These are phyloP conservation scores for Pezicula carpinea DNA, from an alignment of 2,329 filamentous ascomycete genomes.

Conservation along the genomic window DNA sequence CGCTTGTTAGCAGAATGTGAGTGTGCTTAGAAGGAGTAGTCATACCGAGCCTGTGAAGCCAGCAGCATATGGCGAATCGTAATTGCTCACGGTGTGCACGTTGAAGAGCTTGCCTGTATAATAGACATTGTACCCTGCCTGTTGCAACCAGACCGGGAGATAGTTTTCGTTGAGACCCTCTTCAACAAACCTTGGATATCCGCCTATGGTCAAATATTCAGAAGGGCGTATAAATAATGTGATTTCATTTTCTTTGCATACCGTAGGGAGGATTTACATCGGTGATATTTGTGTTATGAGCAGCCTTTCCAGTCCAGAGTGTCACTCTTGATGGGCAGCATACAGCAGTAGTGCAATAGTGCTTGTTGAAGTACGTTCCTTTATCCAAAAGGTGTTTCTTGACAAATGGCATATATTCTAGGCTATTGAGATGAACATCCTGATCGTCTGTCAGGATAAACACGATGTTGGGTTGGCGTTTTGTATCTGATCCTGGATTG, in stretches of 20 bases:
- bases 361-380: constrained; percentile 49
- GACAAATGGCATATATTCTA: constrained; percentile 50
- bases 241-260: constrained; percentile 18
- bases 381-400: constrained; percentile 47
- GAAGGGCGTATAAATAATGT: neutral
- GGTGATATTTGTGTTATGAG: constrained; percentile 60
- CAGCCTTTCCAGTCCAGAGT: constrained; percentile 54
- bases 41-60: constrained; percentile 43
- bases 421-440: constrained; percentile 52
- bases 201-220: constrained; percentile 32
- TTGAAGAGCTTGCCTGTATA: constrained; percentile 69
- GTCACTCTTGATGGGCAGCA: constrained; percentile 59
- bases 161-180: constrained; percentile 62
- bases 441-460: constrained; percentile 63
- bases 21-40: neutral
- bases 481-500: too few relatives aligned
- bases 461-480: constrained; percentile 45
- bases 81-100: constrained; percentile 53
- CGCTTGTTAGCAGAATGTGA: constrained; percentile 17
- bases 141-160: constrained; percentile 63
- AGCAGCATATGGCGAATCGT: constrained; percentile 48
- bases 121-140: constrained; percentile 64
- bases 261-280: constrained; percentile 40
- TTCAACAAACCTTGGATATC: constrained; percentile 60
- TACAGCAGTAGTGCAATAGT: constrained; percentile 55